phyloP scores from a whole-genome alignment of 768 basidiomycete species.

The Naganishia friedmannii region DNA sequence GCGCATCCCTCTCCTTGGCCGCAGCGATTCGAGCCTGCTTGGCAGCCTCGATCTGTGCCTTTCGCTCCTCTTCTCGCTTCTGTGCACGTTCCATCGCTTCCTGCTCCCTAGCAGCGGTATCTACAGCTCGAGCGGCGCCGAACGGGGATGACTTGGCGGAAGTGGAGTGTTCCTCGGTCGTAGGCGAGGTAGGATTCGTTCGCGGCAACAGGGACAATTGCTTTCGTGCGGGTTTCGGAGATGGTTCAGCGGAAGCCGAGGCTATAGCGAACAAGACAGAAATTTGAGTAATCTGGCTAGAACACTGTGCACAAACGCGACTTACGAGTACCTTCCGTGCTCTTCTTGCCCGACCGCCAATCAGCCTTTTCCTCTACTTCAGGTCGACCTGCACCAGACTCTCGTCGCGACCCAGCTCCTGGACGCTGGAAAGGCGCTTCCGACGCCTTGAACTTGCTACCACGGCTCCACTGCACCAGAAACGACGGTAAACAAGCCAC shows the following conservation, averaged over 20 bases:
- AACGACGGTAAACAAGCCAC: background rate
- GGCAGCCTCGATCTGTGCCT: constrained; percentile 45
- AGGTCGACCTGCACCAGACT: constrained; percentile 21
- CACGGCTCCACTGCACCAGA: constrained; percentile 49
- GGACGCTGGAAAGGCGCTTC: constrained; percentile 33
- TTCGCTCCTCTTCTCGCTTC: constrained; percentile 41
- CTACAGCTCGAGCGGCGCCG: constrained; percentile 85
- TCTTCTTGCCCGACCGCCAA: constrained; percentile 43
- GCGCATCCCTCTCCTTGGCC: constrained; percentile 26
- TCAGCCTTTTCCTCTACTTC: constrained; percentile 41
- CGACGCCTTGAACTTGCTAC: constrained; percentile 44
- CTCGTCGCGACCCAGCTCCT: constrained; percentile 19
- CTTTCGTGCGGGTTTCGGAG: constrained; percentile 59
- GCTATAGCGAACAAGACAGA: constrained; percentile 41
- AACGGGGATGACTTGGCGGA: constrained; percentile 70
- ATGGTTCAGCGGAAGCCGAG: constrained; percentile 61
- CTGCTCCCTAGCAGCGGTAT: constrained; percentile 68
- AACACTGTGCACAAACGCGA: background rate
- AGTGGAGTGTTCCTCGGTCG: constrained; percentile 58
- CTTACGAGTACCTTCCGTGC: constrained; percentile 35
- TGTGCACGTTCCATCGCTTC: constrained; percentile 41
- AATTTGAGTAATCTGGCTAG: background rate
- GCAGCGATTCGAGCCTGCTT: constrained; percentile 33
- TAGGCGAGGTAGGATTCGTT: constrained; percentile 60
- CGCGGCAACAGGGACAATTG: constrained; percentile 56